These are phyloP conservation scores for Sphagnum tenellum DNA, from an alignment of 225 moss, liverwort and hornwort genomes.

Conservation along the genomic window DNA sequence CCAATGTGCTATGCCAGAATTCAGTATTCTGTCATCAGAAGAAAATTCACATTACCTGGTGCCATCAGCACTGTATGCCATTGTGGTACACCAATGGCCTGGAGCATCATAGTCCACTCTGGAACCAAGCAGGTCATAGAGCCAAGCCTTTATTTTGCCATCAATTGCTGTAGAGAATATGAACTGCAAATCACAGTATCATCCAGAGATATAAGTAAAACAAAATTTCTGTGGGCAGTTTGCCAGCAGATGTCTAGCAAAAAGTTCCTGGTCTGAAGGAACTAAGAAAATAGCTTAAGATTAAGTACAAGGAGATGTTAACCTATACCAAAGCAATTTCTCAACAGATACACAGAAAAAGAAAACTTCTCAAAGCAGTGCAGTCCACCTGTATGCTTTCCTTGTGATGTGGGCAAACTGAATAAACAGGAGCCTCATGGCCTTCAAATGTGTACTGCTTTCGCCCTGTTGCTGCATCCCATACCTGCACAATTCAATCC, in stretches of 20 bases:
- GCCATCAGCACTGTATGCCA: constrained; percentile 98
- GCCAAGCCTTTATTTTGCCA: constrained; percentile 98
- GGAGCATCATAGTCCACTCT: constrained; percentile 98
- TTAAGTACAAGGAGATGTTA: no score
- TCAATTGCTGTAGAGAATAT: constrained; percentile 98
- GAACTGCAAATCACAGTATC: constrained; percentile 40
- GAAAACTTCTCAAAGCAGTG: background rate
- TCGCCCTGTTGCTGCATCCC: constrained; percentile 85
- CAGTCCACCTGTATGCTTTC: constrained; percentile 77
- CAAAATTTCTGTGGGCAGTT: background rate
- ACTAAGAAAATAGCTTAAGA: no score
- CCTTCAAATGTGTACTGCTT: constrained; percentile 94
- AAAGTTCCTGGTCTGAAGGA: no score
- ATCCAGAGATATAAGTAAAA: background rate
- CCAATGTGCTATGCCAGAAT: no score
- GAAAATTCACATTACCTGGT: constrained; percentile 40
- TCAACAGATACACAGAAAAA: no score
- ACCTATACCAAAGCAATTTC: no score
- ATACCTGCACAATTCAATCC: constrained; percentile 41
- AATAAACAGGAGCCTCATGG: constrained; percentile 95
- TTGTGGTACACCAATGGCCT: constrained; percentile 98
- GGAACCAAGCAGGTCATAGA: constrained; percentile 88
- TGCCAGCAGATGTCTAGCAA: no score
- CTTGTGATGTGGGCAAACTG: constrained; percentile 97
- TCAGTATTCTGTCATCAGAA: no score